Conservation (phyloP, 1,284 basidiomycete species). For the Athelia psychrophila region DNA sequence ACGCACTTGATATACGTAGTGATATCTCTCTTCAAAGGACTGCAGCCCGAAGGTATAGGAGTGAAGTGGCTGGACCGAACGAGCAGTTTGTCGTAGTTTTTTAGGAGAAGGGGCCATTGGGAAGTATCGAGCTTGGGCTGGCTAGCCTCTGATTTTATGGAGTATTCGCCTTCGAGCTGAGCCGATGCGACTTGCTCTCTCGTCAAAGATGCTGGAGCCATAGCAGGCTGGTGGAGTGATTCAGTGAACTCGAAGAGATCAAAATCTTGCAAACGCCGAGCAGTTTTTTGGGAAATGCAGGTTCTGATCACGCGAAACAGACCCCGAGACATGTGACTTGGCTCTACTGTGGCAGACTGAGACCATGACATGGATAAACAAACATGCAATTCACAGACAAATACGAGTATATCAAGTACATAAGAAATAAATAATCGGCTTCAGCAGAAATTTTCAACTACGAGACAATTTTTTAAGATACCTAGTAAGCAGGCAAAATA, state of each 20-base stretch:
- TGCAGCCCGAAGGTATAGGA: slow-evolving; percentile 90
- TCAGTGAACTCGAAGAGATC: too few species aligned
- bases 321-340: too few species aligned
- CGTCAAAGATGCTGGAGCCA: slow-evolving; percentile 49
- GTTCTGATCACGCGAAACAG: too few species aligned
- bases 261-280: slow-evolving; percentile 5
- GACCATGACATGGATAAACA: too few species aligned
- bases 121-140: slow-evolving; percentile 89
- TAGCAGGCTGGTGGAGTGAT: slow-evolving; percentile 24
- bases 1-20: slow-evolving; percentile 84
- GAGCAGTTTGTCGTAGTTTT: slow-evolving; percentile 98
- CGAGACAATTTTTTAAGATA: too few species aligned
- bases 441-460: too few species aligned
- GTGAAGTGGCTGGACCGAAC: slow-evolving; percentile 97
- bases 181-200: slow-evolving; percentile 68
- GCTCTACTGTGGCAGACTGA: too few species aligned
- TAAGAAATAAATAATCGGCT: too few species aligned
- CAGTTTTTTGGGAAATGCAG: neutral
- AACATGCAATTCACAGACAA: too few species aligned
- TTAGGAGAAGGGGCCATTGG: slow-evolving; percentile 96
- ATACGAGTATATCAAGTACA: too few species aligned
- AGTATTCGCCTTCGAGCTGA: slow-evolving; percentile 74
- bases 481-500: too few species aligned
- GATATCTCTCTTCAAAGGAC: slow-evolving; percentile 93
- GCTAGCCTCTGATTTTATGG: slow-evolving; percentile 78